phyloP scores from a whole-genome alignment of 106 monocot species.

The Dendrobium huoshanense region DNA sequence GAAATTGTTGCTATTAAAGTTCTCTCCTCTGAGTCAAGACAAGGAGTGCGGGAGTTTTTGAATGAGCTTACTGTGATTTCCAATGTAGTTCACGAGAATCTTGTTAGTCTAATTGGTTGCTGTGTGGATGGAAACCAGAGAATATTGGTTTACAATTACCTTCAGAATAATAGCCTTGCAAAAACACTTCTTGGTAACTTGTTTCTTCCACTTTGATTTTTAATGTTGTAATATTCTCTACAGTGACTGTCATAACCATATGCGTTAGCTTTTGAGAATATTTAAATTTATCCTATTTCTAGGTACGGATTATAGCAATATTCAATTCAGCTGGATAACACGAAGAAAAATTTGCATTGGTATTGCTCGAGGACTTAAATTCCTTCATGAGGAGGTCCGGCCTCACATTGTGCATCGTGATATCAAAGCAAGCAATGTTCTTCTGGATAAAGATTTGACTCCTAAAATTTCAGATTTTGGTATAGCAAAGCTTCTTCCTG shows the following conservation, averaged over 20 bases:
- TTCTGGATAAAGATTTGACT: conserved; percentile 38
- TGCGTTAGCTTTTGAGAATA: not conserved
- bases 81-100: conserved; percentile 37
- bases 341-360: conserved; percentile 32
- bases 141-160: conserved; percentile 49
- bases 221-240: not conserved
- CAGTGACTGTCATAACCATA: not conserved
- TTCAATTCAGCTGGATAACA: conserved; percentile 24
- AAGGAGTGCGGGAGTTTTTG: conserved; percentile 38
- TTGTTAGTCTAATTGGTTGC: conserved; percentile 34
- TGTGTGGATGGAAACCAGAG: conserved; percentile 37
- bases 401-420: conserved; percentile 41
- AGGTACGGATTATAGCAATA: conserved; percentile 14
- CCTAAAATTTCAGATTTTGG: conserved; percentile 52
- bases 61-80: conserved; percentile 34
- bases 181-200: conserved; percentile 40
- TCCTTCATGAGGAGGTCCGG: conserved; percentile 26
- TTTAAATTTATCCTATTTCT: not conserved
- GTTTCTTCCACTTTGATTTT: not conserved
- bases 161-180: conserved; percentile 50
- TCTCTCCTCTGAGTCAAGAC: conserved; percentile 38
- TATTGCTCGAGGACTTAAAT: conserved; percentile 41
- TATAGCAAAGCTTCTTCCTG: conserved; percentile 35
- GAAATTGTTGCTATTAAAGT: conserved; percentile 35
- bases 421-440: conserved; percentile 45